Conservation (phyloP, 2,329 filamentous ascomycete genomes). For the Alternaria solani region DNA sequence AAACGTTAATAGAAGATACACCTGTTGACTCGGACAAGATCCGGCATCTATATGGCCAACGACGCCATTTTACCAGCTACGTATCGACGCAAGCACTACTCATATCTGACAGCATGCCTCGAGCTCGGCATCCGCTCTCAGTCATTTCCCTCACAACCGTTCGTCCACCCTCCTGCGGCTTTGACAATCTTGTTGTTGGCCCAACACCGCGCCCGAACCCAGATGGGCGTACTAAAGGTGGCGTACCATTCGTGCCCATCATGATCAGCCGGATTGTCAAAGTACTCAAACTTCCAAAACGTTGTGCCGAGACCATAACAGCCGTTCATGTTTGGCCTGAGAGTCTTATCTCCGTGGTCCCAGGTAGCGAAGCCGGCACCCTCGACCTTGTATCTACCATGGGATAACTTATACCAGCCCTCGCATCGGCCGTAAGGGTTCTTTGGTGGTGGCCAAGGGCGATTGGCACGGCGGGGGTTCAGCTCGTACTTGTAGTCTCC, state of each 20-base stretch:
- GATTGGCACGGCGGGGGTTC: conserved; percentile 3
- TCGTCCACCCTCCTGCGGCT: background rate
- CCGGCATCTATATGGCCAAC: no score
- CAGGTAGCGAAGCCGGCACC: conserved; percentile 9
- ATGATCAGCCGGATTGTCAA: background rate
- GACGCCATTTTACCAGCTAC: no score
- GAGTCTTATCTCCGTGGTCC: conserved; percentile 3
- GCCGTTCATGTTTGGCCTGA: conserved; percentile 8
- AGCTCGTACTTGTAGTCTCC: conserved; percentile 13
- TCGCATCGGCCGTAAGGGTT: conserved; percentile 4
- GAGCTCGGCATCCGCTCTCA: background rate
- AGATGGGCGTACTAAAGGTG: background rate
- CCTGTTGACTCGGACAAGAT: no score
- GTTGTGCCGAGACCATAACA: conserved; percentile 12
- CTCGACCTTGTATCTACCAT: conserved; percentile 1
- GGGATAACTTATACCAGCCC: conserved; percentile 4
- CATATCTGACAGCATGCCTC: no score
- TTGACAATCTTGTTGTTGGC: conserved; percentile 5
- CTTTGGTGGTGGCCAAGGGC: background rate
- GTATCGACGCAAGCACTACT: no score
- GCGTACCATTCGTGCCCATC: conserved; percentile 1
- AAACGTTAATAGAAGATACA: background rate
- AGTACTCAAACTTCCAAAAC: conserved; percentile 9
- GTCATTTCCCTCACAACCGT: background rate
- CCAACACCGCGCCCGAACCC: conserved; percentile 4